These are phyloP conservation scores for Apiospora phragmitis DNA, from an alignment of 2,329 filamentous ascomycete species.

Conservation along the genomic window DNA sequence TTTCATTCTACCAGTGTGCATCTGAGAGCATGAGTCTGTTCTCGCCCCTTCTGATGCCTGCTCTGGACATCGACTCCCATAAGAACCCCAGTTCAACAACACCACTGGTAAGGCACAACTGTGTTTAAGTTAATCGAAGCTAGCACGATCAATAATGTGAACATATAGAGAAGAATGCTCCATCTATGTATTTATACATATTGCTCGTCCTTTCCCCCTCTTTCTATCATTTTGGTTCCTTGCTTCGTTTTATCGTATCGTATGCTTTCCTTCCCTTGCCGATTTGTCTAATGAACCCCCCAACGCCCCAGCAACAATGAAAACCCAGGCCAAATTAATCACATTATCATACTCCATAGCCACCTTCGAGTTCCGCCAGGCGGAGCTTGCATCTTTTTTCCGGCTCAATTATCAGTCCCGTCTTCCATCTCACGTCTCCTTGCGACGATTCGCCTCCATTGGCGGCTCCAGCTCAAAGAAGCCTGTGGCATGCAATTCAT, in stretches of 20 bases:
- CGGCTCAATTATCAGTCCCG: not conserved
- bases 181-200: not conserved
- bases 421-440: not conserved
- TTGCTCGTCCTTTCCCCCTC: not conserved
- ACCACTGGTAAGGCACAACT: not conserved
- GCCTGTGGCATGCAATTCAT: conserved; percentile 15
- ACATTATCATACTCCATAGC: not conserved
- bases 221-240: not conserved
- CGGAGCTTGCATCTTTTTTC: not conserved
- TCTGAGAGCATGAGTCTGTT: not conserved
- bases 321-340: not conserved
- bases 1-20: not conserved
- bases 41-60: not conserved
- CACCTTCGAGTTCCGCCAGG: not conserved
- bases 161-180: not conserved
- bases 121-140: not conserved
- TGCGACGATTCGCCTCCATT: conserved; percentile 1
- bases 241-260: not conserved
- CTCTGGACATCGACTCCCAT: not conserved
- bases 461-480: conserved; percentile 15
- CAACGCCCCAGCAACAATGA: not conserved
- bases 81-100: not conserved
- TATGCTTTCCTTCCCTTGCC: not conserved
- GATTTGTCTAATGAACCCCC: not conserved
- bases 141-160: not conserved